Base-by-base conservation (phyloP, 306 rosid genomes). In the Aeschynomene evenia region DNA sequence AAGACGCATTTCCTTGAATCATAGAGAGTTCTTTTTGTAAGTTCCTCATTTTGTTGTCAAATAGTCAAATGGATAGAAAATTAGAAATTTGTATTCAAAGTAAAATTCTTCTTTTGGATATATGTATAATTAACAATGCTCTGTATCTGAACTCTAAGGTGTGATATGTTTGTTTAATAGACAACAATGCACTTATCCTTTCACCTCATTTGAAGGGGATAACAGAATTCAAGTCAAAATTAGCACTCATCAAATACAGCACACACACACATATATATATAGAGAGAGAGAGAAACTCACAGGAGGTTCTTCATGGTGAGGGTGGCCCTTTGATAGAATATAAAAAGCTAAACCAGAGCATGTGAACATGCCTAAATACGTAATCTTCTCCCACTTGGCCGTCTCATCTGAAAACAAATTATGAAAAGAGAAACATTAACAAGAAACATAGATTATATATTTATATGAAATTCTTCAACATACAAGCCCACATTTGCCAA, bases 381-480 rank as follows among this genome's bases (percentile, higher is more conserved):
- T 87, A 37, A 95, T 91, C 81, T 91, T 91, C 86, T 95, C 99
- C 99, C 99, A 95, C 81, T 95, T 95, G 28, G 87, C 92, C 0
- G 95, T 77, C 82, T 95, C 99, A 49, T 77, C 99, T 95, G 79
- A 37, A 46, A 46, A 46, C 26, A 65, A 68, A 52, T 7, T 37
- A 21, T 7, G n/a, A 45, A 21, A 73, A 24, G 33, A 37, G 74
- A 26, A 65, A 10, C 34, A 24, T 29, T 13, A 22, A 29, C n/a
- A 8, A 54, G 19, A 42, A 16, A 51, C 39, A 60, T 13, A 33
- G 19, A 43, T 7, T 23, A 54, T 34, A 9, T 22, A 24, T 42
- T 7, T 23, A 54, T 34, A 9, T 22, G 13, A 67, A 66, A 62
- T 37, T 61, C 22, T 15, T 9, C 18, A 73, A 61, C 75, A 54